Conservation (phyloP, 2,329 filamentous ascomycete genomes). For the Fusarium beomiforme region DNA sequence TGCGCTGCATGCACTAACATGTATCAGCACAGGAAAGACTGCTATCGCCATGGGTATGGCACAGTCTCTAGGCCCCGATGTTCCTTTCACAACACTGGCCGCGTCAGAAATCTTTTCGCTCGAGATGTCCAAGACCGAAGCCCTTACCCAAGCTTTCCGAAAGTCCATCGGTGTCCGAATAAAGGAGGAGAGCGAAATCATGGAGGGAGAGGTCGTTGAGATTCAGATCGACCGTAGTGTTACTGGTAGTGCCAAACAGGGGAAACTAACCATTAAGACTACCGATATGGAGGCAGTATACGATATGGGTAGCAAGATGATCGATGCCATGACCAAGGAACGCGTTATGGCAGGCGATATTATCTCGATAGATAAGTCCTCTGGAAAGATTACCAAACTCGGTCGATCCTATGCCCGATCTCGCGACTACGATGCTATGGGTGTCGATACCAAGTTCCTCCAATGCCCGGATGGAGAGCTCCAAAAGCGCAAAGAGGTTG, state of each 20-base stretch:
- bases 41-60: constrained; percentile 99
- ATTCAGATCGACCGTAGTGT: constrained; percentile 98
- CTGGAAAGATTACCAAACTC: constrained; percentile 96
- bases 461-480: constrained; percentile 98
- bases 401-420: constrained; percentile 94
- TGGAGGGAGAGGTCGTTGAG: constrained; percentile 98
- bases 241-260: constrained; percentile 96
- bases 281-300: constrained; percentile 99
- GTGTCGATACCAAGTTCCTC: constrained; percentile 96
- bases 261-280: constrained; percentile 98
- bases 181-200: constrained; percentile 99
- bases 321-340: constrained; percentile 99
- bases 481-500: constrained; percentile 95
- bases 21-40: constrained; percentile 88
- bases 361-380: constrained; percentile 98
- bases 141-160: constrained; percentile 97
- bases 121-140: constrained; percentile 99
- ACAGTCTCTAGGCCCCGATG: constrained; percentile 91
- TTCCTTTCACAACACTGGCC: constrained; percentile 95
- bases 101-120: constrained; percentile 98
- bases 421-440: constrained; percentile 99
- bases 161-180: constrained; percentile 98
- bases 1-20: constrained; percentile 27
- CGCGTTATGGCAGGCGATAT: constrained; percentile 99
- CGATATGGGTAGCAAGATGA: constrained; percentile 99